A percentile compares a stretch with the other conserved stretches of the same genome.
Evolutionary conservation across 768 basidiomycete genomes (phyloP).

Genomic region (Lactifluus echinatus): DNA sequence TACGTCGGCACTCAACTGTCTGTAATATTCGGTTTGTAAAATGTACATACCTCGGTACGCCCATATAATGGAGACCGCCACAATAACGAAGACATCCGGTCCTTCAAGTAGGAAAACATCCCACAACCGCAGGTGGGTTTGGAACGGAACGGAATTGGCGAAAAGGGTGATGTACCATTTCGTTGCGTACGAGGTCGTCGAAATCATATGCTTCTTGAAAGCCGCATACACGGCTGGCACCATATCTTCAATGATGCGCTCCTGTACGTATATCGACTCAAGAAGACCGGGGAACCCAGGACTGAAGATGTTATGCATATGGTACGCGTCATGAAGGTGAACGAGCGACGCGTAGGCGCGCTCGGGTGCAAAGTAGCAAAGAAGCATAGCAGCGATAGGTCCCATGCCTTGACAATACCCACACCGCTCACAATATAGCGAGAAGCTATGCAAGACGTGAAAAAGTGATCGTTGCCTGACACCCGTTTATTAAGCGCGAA

Average conservation of each 20-base stretch:
- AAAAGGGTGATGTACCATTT: constrained; percentile 99
- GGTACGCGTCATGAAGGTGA: constrained; percentile 82
- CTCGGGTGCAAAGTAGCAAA: constrained; percentile 91
- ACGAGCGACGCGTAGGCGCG: constrained; percentile 78
- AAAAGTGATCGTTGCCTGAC: constrained; percentile 87
- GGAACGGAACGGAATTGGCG: constrained; percentile 91
- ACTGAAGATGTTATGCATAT: constrained; percentile 79
- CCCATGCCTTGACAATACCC: constrained; percentile 99
- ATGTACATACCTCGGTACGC: constrained; percentile 59
- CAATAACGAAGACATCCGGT: constrained; percentile 76
- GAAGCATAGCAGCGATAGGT: constrained; percentile 86
- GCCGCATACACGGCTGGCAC: constrained; percentile 86
- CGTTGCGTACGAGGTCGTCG: constrained; percentile 91
- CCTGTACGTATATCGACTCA: constrained; percentile 94
- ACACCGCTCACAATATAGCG: constrained; percentile 72
- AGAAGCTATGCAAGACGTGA: constrained; percentile 89
- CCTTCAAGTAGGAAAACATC: constrained; percentile 91
- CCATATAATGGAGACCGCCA: constrained; percentile 87
- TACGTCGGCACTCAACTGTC: constrained; percentile 25
- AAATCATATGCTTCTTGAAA: constrained; percentile 83
- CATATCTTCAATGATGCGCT: constrained; percentile 74
- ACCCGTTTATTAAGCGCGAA: background rate
- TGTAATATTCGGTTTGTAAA: background rate
- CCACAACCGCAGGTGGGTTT: constrained; percentile 91
- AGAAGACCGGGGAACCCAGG: constrained; percentile 95